These are phyloP conservation scores for Prunella vulgaris DNA, from an alignment of 257 asterid genomes.

Conservation along the genomic window DNA sequence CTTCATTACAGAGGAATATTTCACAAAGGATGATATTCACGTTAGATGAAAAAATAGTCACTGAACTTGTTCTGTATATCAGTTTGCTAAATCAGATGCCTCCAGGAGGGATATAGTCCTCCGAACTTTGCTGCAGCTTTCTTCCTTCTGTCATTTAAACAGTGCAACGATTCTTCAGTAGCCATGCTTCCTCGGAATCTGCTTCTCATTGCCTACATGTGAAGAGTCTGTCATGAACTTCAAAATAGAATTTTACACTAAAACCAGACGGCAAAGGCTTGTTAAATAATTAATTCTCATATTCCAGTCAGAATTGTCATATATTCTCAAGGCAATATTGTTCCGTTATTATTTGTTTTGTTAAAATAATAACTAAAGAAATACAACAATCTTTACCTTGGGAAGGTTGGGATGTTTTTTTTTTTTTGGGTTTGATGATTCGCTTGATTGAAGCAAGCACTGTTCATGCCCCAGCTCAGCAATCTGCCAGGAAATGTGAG, in stretches of 20 bases:
- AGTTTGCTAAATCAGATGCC: neutral
- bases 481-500: slow-evolving; percentile 21
- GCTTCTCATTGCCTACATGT: neutral
- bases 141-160: neutral
- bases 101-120: neutral
- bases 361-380: neutral
- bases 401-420: slow-evolving; percentile 15
- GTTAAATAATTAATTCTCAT: neutral
- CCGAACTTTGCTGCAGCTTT: neutral
- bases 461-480: slow-evolving; percentile 20
- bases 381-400: slow-evolving; percentile 14
- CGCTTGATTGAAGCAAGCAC: slow-evolving; percentile 20
- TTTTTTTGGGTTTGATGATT: neutral
- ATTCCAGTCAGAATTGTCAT: neutral
- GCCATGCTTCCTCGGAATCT: neutral
- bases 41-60: neutral
- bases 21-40: neutral
- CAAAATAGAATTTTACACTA: neutral
- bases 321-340: neutral
- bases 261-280: neutral
- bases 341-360: neutral
- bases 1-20: neutral
- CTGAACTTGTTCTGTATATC: neutral
- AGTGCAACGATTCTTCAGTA: neutral
- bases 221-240: neutral